Conservation (phyloP, 805 yeast genomes). For the Vanderwaltozyma tropicalis region DNA sequence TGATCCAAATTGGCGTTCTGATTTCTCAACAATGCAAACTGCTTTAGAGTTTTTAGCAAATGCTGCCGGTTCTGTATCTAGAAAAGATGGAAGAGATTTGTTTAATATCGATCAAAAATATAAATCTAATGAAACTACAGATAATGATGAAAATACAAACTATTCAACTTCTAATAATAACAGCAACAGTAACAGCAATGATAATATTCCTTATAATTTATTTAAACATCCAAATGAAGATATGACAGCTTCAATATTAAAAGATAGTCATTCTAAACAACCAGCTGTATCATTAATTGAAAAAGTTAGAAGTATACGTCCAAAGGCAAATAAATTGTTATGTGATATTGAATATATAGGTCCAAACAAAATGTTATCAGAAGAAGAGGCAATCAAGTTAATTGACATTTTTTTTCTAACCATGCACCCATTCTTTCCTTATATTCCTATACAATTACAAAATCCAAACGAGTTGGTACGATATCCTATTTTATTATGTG, state of each 20-base stretch:
- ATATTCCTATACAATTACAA: slow-evolving; percentile 65
- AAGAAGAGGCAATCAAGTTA: slow-evolving; percentile 46
- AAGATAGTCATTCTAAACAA: not conserved
- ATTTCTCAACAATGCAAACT: slow-evolving; percentile 36
- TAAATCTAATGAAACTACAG: not conserved
- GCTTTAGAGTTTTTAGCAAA: slow-evolving; percentile 65
- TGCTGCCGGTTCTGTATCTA: slow-evolving; percentile 46
- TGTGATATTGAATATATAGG: slow-evolving; percentile 55
- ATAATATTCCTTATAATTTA: no score
- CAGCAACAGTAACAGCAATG: no score
- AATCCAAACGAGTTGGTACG: slow-evolving; percentile 55
- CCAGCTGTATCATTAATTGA: slow-evolving; percentile 21
- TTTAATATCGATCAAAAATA: not conserved
- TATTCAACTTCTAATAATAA: no score
- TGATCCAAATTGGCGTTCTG: slow-evolving; percentile 17
- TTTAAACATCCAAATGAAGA: no score
- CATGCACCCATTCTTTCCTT: slow-evolving; percentile 87
- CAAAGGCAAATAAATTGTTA: slow-evolving; percentile 32
- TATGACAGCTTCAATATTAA: slow-evolving; percentile 18
- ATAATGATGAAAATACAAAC: no score
- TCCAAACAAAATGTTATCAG: slow-evolving; percentile 44
- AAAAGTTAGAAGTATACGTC: slow-evolving; percentile 25
- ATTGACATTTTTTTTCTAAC: slow-evolving; percentile 58
- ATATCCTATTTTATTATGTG: slow-evolving; percentile 71
- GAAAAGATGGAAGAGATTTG: not conserved